These are phyloP conservation scores for Niebla homalea DNA, from an alignment of 495 filamentous ascomycete species.

Conservation along the genomic window DNA sequence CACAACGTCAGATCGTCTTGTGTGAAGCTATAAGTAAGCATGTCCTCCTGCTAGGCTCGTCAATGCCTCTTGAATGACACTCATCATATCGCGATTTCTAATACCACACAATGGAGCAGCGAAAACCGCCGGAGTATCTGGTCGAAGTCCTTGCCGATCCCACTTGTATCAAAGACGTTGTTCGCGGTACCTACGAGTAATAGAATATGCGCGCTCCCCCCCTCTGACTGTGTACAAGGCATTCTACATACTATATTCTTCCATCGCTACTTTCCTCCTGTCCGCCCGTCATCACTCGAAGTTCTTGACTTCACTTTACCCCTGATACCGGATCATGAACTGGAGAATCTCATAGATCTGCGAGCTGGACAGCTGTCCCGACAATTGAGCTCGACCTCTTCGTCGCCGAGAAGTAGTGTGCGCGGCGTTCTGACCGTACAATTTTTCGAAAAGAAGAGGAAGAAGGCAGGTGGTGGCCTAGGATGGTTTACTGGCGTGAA, in stretches of 20 bases:
- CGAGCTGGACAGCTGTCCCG: slow-evolving; percentile 64
- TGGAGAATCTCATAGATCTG: slow-evolving; percentile 86
- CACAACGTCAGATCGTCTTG: too few relatives aligned
- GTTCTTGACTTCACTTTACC: slow-evolving; percentile 86
- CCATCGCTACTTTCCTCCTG: slow-evolving; percentile 85
- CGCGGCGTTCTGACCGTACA: slow-evolving; percentile 74
- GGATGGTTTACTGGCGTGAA: slow-evolving; percentile 57
- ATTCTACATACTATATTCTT: slow-evolving; percentile 98
- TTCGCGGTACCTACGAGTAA: slow-evolving; percentile 53
- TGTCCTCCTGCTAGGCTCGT: too few relatives aligned
- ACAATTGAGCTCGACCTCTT: slow-evolving; percentile 31
- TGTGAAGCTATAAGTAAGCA: too few relatives aligned
- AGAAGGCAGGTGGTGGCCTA: slow-evolving; percentile 40
- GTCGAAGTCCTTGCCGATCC: slow-evolving; percentile 77
- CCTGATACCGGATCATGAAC: slow-evolving; percentile 73
- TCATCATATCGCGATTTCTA: too few relatives aligned
- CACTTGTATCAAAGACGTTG: slow-evolving; percentile 70
- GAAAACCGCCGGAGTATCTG: slow-evolving; percentile 64
- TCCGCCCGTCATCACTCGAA: slow-evolving; percentile 74
- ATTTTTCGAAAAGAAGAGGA: slow-evolving; percentile 86
- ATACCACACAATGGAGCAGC: slow-evolving; percentile 36
- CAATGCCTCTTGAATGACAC: too few relatives aligned
- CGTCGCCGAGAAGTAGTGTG: slow-evolving; percentile 41
- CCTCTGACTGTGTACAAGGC: slow-evolving; percentile 35
- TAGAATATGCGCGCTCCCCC: slow-evolving; percentile 1